Evolutionary conservation across 2,329 filamentous ascomycete species (phyloP).

Genomic region (Arachnopeziza araneosa): DNA sequence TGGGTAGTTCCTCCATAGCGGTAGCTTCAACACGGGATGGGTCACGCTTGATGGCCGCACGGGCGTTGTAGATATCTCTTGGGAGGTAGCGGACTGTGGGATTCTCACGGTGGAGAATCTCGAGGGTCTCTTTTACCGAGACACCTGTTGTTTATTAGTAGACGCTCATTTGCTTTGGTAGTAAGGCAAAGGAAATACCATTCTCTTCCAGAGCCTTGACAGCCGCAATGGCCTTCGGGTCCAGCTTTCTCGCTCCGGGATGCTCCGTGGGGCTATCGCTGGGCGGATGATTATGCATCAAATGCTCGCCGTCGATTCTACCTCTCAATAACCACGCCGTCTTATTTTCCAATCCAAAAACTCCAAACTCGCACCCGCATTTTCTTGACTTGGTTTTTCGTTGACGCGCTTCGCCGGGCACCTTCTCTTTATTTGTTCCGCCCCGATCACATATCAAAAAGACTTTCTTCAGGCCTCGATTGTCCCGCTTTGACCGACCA

Average conservation of each 20-base stretch:
- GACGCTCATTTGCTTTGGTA: neutral
- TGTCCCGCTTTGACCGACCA: conserved; percentile 58
- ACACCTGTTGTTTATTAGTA: conserved; percentile 46
- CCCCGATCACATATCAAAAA: conserved; percentile 62
- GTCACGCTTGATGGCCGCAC: conserved; percentile 61
- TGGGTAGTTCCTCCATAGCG: conserved; percentile 52
- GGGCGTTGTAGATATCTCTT: conserved; percentile 62
- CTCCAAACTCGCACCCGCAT: conserved; percentile 64
- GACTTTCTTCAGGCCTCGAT: conserved; percentile 61
- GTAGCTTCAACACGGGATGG: conserved; percentile 56
- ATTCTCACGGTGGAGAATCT: conserved; percentile 59
- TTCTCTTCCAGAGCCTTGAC: conserved; percentile 62
- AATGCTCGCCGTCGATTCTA: conserved; percentile 51
- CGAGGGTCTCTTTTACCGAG: conserved; percentile 60
- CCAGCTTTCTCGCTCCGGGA: conserved; percentile 58
- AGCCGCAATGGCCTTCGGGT: conserved; percentile 62
- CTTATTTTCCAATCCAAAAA: conserved; percentile 62
- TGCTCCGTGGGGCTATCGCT: conserved; percentile 63
- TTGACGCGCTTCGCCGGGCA: conserved; percentile 34
- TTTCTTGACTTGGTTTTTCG: conserved; percentile 65
- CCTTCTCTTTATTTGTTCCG: conserved; percentile 52
- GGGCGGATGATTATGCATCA: conserved; percentile 59
- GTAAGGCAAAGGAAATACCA: conserved; percentile 41
- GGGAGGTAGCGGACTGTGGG: conserved; percentile 58
- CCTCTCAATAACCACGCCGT: conserved; percentile 64